A percentile compares a stretch with the other conserved stretches of the same genome.
These are phyloP conservation scores for Lyophyllum decastes DNA, from an alignment of 768 basidiomycete species.

Conservation along the genomic window DNA sequence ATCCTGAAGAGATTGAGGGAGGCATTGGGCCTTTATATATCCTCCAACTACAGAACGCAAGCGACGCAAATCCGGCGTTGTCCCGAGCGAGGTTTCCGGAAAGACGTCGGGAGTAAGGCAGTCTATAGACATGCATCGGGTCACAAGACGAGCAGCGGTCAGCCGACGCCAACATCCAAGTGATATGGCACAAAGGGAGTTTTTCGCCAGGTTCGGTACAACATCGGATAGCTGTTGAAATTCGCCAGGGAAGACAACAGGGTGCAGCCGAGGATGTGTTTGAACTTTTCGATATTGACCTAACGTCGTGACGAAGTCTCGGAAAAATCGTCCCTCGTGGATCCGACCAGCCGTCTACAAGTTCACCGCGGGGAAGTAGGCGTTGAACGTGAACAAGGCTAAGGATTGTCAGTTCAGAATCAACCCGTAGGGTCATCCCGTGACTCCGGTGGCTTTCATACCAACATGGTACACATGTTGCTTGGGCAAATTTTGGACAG, in stretches of 20 bases:
- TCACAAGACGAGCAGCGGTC: constrained; percentile 30
- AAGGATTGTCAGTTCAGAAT: background rate
- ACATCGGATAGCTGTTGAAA: constrained; percentile 16
- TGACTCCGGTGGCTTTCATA: constrained; percentile 6
- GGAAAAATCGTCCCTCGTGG: constrained; percentile 1
- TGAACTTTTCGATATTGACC: background rate
- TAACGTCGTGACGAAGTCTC: background rate
- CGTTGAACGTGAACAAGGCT: too few species aligned
- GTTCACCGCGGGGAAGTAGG: too few species aligned
- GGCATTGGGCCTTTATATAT: constrained; percentile 14
- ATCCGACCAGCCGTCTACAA: background rate
- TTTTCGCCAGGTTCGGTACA: constrained; percentile 21
- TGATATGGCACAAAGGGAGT: background rate
- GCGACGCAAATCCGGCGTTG: constrained; percentile 37
- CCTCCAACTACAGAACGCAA: background rate
- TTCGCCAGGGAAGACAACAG: background rate
- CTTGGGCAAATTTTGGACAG: background rate
- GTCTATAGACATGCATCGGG: constrained; percentile 6
- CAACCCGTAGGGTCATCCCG: background rate
- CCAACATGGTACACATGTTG: background rate
- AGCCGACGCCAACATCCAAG: constrained; percentile 17
- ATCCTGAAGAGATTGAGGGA: constrained; percentile 10
- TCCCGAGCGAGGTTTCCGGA: constrained; percentile 29
- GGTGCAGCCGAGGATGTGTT: background rate
- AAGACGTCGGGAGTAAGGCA: constrained; percentile 24